A percentile compares a stretch with the other conserved stretches of the same genome.
Conservation (phyloP, 345 rosid species). For the Erodium maritimum region DNA sequence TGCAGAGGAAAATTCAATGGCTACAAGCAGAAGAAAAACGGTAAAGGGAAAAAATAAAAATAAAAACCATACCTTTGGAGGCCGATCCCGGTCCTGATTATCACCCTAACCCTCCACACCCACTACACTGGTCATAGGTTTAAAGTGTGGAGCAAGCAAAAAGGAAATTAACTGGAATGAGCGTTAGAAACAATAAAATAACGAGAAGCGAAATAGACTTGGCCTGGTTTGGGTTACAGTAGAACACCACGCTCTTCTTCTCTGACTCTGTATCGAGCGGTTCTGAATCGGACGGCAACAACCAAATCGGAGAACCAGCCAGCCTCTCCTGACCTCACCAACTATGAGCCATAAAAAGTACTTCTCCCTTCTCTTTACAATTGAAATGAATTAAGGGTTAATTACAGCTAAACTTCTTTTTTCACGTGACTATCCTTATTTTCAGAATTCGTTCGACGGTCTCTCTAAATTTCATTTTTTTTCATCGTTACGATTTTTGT, state of each 20-base stretch:
- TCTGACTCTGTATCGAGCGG: background rate
- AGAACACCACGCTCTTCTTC: background rate
- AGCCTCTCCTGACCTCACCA: background rate
- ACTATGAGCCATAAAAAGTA: too few relatives aligned
- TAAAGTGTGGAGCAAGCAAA: background rate
- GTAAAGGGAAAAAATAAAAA: background rate
- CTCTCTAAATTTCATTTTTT: too few relatives aligned
- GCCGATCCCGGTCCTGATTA: constrained; percentile 6
- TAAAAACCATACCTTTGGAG: constrained; percentile 9
- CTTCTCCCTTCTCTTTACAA: too few relatives aligned
- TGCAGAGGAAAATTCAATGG: background rate
- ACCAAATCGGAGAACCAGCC: background rate
- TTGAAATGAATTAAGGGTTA: too few relatives aligned
- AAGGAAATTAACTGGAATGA: background rate
- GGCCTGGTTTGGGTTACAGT: background rate
- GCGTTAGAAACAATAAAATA: background rate
- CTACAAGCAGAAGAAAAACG: background rate
- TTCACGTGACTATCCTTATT: too few relatives aligned
- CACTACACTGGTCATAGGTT: background rate
- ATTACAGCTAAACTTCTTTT: too few relatives aligned
- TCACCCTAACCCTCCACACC: background rate
- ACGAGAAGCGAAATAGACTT: background rate
- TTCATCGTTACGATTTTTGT: too few relatives aligned
- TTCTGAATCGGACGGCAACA: background rate
- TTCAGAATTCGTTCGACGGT: too few relatives aligned